These are phyloP conservation scores for Hibiscus tridactylites DNA, from an alignment of 345 rosid species.

Conservation along the genomic window DNA sequence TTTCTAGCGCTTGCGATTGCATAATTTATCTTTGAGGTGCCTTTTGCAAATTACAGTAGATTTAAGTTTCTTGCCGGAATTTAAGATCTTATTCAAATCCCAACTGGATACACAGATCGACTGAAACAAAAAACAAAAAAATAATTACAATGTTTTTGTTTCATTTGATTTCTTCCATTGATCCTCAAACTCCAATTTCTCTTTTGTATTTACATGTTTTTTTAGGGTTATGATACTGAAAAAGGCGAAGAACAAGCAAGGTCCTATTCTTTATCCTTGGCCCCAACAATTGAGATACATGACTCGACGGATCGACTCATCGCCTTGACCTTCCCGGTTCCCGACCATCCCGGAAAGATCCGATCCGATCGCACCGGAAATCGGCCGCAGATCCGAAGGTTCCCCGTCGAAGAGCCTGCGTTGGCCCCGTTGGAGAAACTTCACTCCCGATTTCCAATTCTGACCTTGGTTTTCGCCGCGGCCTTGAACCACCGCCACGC, in stretches of 20 bases:
- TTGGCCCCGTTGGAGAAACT: slow-evolving; percentile 40
- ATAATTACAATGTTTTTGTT: not conserved
- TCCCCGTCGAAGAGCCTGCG: slow-evolving; percentile 26
- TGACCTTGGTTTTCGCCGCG: slow-evolving; percentile 46
- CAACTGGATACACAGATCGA: not conserved
- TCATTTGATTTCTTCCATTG: not conserved
- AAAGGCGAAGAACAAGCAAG: not conserved
- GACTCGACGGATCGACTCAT: slow-evolving; percentile 66
- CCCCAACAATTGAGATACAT: slow-evolving; percentile 96
- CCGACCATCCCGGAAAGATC: slow-evolving; percentile 25
- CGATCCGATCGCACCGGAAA: slow-evolving; percentile 32
- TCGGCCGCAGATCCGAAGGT: slow-evolving; percentile 45
- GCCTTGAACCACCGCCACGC: slow-evolving; percentile 58
- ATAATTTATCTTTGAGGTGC: not conserved
- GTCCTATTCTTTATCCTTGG: slow-evolving; percentile 26
- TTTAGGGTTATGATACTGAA: not conserved
- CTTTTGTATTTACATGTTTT: not conserved
- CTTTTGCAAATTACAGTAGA: not conserved
- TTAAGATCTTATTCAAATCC: not conserved
- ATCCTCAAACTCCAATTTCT: not conserved
- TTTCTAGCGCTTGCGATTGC: too few species aligned
- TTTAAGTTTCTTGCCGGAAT: not conserved
- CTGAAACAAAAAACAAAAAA: not conserved
- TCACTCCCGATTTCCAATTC: slow-evolving; percentile 38
- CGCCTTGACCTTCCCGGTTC: slow-evolving; percentile 27